Percentiles rank a stretch among this genome's conserved stretches.
phyloP scores from a whole-genome alignment of 2,329 filamentous ascomycete genomes.

The Metarhizium brunneum region DNA sequence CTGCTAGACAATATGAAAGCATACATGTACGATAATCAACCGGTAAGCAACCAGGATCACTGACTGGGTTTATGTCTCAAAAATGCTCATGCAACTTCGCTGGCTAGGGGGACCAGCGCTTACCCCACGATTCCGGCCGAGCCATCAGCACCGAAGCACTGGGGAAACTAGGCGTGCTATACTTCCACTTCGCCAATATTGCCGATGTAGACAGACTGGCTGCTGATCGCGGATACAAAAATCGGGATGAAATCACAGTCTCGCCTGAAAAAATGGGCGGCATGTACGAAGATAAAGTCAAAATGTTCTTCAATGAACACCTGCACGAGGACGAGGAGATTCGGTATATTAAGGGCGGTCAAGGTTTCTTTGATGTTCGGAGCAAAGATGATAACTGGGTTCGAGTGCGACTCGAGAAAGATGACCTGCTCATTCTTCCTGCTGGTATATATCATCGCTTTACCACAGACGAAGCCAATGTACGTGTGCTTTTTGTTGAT shows the following conservation, averaged over 20 bases:
- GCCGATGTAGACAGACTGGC: constrained; percentile 67
- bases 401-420: constrained; percentile 71
- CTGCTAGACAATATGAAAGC: constrained; percentile 39
- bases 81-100: constrained; percentile 3
- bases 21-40: constrained; percentile 47
- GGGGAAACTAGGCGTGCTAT: constrained; percentile 67
- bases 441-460: constrained; percentile 97
- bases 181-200: constrained; percentile 58
- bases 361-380: constrained; percentile 89
- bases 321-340: constrained; percentile 99
- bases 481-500: constrained; percentile 33
- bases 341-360: constrained; percentile 79
- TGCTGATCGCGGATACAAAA: constrained; percentile 71
- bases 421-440: constrained; percentile 87
- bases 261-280: constrained; percentile 79
- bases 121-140: constrained; percentile 77
- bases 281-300: constrained; percentile 87
- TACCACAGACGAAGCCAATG: constrained; percentile 85
- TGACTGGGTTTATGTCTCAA: neutral
- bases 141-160: constrained; percentile 58
- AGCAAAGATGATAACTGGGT: constrained; percentile 81
- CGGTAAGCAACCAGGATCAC: constrained; percentile 28
- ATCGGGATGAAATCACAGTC: constrained; percentile 87
- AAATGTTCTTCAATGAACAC: constrained; percentile 89
- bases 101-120: constrained; percentile 80